Evolutionary conservation across 108 stramenopile species (phyloP), one percentile per base, ranked within the genome.

Genomic region (Cyclostephanos tholiformis): DNA sequence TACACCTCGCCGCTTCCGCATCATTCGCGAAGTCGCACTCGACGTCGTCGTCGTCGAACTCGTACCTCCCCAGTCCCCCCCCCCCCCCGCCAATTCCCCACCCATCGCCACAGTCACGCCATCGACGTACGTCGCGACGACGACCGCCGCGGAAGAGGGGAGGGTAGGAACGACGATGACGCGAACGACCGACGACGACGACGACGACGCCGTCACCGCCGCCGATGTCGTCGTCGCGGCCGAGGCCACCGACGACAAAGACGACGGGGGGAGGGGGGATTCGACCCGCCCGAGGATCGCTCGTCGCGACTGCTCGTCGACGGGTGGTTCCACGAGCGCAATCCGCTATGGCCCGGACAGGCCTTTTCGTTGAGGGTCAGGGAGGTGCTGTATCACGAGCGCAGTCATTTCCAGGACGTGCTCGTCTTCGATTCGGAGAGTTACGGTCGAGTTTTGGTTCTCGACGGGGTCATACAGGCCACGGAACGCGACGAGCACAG

Each of bases 401-500:
- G 85, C 13, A 96, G 96, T 10, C 67, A 84, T 11, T 98, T 89
- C 72, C 98, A 99, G 80, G 97, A 99, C 80, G 84, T 99, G 22
- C 87, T 99, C 38, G 97, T 99, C 57, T 98, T 99, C 77, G 84
- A 97, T 53, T 91, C 93, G 3, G 81, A 72, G 41, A 83, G 89
- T 46, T 96, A 98, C 62, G 99, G 99, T 30, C 90, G 82, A 56
- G 98, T 98, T 46, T 87, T 99, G 25, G 96, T 99, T 4, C 75
- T 99, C 27, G 99, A 99, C 75, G 98, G 98, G 27, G 98, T 98
- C 51, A 98, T 99, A 80, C 98, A 99, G 87, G 85, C 92, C 13
- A 95, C 97, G 23, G 97, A 97, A 67, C 77, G 95, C 11, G 99
- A 99, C 68, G 98, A 99, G 82, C 89, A 27, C 26, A 55, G 53